Base-by-base conservation (phyloP, 257 asterid species). In the Perilla frutescens region DNA sequence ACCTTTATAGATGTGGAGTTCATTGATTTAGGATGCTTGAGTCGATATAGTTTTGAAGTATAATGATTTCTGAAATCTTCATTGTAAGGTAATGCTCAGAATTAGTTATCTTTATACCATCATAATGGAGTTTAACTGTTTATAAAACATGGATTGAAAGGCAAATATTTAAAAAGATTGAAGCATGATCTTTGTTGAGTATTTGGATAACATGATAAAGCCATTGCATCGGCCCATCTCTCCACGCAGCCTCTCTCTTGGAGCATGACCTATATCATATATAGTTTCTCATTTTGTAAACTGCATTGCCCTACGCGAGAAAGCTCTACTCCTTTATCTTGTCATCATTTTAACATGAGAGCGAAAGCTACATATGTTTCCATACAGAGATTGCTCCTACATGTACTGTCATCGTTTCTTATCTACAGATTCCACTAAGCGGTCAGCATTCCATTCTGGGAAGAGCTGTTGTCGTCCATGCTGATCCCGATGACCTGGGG, bases 401-500 rank as follows among this genome's bases (percentile, higher is more conserved):
- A 11, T 10, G 12, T 13, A 54, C 49, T 65, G 51, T 10, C 11
- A 6, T 53, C 10, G 1, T 74, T 58, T 81, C 34, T 75, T 70
- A 67, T 65, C 61, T 56, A 13, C 81, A 93, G 98, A 91, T 93
- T 76, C 88, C 91, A 0, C 88, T 91, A 53, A 85, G 65, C 11
- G 98, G 97, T 54, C 86, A 74, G 50, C 84, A 93, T 79, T 90
- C 98, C 53, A 93, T 93, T 71, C 68, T 93, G 77, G 98, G 98
- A 70, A 84, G 97, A 75, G 98, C 97, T 29, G 96, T 91, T 72
- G 98, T 93, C 32, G 92, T 93, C 71, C 98, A 93, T 78, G 98
- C 98, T 66, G 96, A 87, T 84, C 88, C 96, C 13, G 98, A 93
- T 83, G 97, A 93, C 85, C 90, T 93, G 10, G 98, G 98, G 81